phyloP scores from a whole-genome alignment of 2,329 filamentous ascomycete species.

The Aspergillus aculeatus region DNA sequence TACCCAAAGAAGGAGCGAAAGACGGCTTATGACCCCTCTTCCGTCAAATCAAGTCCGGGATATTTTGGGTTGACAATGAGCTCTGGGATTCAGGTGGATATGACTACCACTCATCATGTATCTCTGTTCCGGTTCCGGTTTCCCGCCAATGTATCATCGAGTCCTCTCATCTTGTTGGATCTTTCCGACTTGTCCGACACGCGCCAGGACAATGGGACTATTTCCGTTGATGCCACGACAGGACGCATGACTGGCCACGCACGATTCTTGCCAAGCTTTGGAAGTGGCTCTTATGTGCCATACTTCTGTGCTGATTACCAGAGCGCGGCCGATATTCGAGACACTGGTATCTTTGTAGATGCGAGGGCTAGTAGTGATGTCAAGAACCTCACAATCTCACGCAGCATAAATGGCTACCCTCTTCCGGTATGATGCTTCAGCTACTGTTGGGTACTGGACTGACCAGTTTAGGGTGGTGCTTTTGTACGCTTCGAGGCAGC shows the following conservation, averaged over 20 bases:
- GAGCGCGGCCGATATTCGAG: constrained; percentile 52
- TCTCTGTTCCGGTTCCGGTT: constrained; percentile 67
- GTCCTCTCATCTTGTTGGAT: constrained; percentile 64
- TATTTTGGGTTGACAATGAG: constrained; percentile 63
- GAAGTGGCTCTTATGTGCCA: constrained; percentile 57
- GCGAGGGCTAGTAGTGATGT: constrained; percentile 56
- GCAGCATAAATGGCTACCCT: constrained; percentile 60
- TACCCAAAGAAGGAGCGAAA: constrained; percentile 58
- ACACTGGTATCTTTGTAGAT: constrained; percentile 64
- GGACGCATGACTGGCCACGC: constrained; percentile 64
- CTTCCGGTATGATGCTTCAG: constrained; percentile 27
- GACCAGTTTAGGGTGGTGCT: constrained; percentile 53
- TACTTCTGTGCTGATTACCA: constrained; percentile 69
- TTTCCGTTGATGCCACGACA: constrained; percentile 56
- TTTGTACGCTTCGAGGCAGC: constrained; percentile 62
- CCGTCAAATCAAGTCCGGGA: constrained; percentile 61
- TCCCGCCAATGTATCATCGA: constrained; percentile 39
- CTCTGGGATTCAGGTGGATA: constrained; percentile 60
- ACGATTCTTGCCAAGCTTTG: constrained; percentile 64
- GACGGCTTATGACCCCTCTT: constrained; percentile 49
- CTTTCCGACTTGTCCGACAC: constrained; percentile 63
- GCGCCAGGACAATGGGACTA: constrained; percentile 56
- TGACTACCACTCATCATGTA: constrained; percentile 64
- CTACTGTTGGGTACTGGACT: not conserved
- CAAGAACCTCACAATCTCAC: constrained; percentile 55